These are phyloP conservation scores for Bauhinia variegata DNA, from an alignment of 306 rosid species.

Conservation along the genomic window DNA sequence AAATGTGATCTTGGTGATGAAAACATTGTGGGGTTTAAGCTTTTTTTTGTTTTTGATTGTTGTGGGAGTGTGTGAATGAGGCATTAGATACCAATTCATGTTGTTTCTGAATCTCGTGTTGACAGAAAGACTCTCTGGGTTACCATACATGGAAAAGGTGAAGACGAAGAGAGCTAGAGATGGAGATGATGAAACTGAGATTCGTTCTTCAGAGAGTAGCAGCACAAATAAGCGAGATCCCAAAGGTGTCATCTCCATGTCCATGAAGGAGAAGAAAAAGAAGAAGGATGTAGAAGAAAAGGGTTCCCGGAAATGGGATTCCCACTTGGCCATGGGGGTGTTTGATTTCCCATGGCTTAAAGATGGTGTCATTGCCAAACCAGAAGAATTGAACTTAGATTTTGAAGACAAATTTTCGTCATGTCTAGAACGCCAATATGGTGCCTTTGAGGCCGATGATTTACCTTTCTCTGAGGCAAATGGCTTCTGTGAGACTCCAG, in stretches of 20 bases:
- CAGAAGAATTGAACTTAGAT: slow-evolving; percentile 52
- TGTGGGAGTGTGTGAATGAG: slow-evolving; percentile 1
- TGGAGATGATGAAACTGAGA: slow-evolving; percentile 38
- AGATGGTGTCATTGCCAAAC: slow-evolving; percentile 68
- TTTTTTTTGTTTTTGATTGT: slow-evolving; percentile 9
- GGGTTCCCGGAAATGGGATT: slow-evolving; percentile 33
- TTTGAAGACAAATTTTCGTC: slow-evolving; percentile 67
- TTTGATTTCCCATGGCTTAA: slow-evolving; percentile 96
- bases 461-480: slow-evolving; percentile 44
- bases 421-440: slow-evolving; percentile 35
- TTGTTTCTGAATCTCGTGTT: slow-evolving; percentile 26
- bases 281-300: slow-evolving; percentile 37
- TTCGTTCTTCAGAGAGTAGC: slow-evolving; percentile 24
- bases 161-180: slow-evolving; percentile 60
- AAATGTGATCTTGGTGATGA: slow-evolving; percentile 22
- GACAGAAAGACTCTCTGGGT: slow-evolving; percentile 27
- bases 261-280: slow-evolving; percentile 29
- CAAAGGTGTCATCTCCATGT: slow-evolving; percentile 17
- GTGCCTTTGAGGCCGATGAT: slow-evolving; percentile 25
- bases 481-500: slow-evolving; percentile 40
- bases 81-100: background rate
- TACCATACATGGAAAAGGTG: slow-evolving; percentile 47
- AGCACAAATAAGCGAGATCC: slow-evolving; percentile 51
- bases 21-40: slow-evolving; percentile 20
- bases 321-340: slow-evolving; percentile 51